Base-by-base conservation (phyloP, 148 eudicot species). In the Fagopyrum tataricum region DNA sequence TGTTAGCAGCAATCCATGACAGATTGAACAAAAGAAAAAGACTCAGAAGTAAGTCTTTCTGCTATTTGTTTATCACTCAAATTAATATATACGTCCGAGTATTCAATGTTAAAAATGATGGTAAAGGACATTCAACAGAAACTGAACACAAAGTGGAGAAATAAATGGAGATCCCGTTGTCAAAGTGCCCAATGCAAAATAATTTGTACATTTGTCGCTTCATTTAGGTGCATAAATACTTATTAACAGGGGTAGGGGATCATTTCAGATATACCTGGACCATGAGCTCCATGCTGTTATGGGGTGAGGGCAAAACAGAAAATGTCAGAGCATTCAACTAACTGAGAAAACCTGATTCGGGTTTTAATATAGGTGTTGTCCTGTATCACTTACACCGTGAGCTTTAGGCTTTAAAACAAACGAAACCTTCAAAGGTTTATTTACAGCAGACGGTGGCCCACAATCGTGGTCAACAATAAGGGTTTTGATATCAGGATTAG, bases 381-480 rank as follows among this genome's bases (percentile, higher is more conserved):
- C 72, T 23, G 17, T 52, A 67, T 66, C 42, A 83, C 95, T 85
- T 86, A 94, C 98, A 76, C 85, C 88, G 80, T 88, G 98, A 84
- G 96, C 91, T 76, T 89, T 90, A 14, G 95, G 85, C 70, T 87
- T 91, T 21, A 93, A 88, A 73, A 88, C 86, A 70, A 77, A 81
- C 53, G 91, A 84, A 77, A 64, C 79, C 86, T 88, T 82, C 73
- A 94, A 78, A 13, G 93, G 79, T 80, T 87, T 85, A 42, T 92
- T 88, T 66, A 88, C 96, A 78, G 96, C 96, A 7, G 96, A 91
- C 12, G 93, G 89, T 17, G 96, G 89, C 69, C 96, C 97, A 79
- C 98, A 94, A 67, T 93, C 76, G 79, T 94, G 98, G 78, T 94
- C 98, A 5, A 89, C 81, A 81, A 94, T 89, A 49, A 94, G 91